Evolutionary conservation across 495 filamentous ascomycete genomes (phyloP), one percentile per base, ranked within the genome.

Genomic region (Lindgomyces ingoldianus): DNA sequence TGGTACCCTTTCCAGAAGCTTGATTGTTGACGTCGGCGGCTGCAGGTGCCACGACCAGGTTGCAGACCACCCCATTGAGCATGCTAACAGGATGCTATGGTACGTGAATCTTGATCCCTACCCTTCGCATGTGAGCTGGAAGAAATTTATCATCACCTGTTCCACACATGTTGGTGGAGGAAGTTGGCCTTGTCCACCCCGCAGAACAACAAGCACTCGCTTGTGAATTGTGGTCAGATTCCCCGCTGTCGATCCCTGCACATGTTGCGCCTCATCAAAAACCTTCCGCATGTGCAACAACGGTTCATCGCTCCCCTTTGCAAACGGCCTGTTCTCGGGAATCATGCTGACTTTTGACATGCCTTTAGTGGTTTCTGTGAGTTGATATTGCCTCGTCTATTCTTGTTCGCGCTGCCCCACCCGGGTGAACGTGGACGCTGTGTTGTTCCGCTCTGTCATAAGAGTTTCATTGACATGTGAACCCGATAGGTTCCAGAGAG

Each of bases 21-120:
- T 30, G n/a, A 16, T 22, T 30, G 24, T 22, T 62, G 57, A 66
- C 52, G 64, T 41, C 6, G 2, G 49, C 29, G 27, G 27, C 39
- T 21, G 18, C 65, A 83, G 83, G 73, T 96, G 92, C 74, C 92
- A 96, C 67, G 91, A 96, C 69, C 82, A 76, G 14, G 81, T 74
- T 12, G 83, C 84, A 60, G 86, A 88, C 39, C 91, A 96, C 73
- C 79, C 81, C 0, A 87, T 89, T 60, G 92, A 96, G 76, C 89
- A 91, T 77, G 92, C 91, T 2, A 90, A 90, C 66, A 78, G 91
- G 42, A 96, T 96, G 92, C 85, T 96, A 22, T 96, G 91, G 81
- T 82, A 77, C 51, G 79, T 67, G 46, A 33, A 62, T 42, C 3
- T 21, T 55, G 18, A n/a, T 42, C 36, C 29, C 41, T 3, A 25